Conservation (phyloP, 495 filamentous ascomycete genomes). For the Letharia lupina region DNA sequence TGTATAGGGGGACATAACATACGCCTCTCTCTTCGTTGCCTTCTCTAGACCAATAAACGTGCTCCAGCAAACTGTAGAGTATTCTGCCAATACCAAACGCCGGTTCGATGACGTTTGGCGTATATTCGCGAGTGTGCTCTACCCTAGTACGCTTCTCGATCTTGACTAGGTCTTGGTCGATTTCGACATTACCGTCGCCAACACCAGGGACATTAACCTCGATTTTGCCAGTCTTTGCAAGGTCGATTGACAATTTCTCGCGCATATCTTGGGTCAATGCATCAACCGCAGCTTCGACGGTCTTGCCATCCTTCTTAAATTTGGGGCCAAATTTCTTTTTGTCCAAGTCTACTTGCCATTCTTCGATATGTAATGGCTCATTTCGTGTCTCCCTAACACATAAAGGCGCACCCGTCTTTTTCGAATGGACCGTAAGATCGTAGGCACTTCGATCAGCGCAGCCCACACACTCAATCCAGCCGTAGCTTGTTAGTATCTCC, state of each 20-base stretch:
- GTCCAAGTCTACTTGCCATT: slow-evolving; percentile 67
- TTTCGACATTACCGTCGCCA: slow-evolving; percentile 56
- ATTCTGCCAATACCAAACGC: slow-evolving; percentile 81
- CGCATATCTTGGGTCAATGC: slow-evolving; percentile 59
- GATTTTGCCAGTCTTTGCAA: slow-evolving; percentile 58
- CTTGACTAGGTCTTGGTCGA: slow-evolving; percentile 59
- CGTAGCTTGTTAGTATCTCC: slow-evolving; percentile 67
- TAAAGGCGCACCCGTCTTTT: slow-evolving; percentile 70
- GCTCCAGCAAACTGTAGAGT: slow-evolving; percentile 69
- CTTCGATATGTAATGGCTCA: slow-evolving; percentile 60
- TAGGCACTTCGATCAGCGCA: slow-evolving; percentile 78
- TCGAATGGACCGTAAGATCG: slow-evolving; percentile 69
- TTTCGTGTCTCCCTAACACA: slow-evolving; percentile 59
- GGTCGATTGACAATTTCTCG: slow-evolving; percentile 58
- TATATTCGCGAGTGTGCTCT: slow-evolving; percentile 67
- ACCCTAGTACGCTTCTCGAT: slow-evolving; percentile 62
- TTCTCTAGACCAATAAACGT: slow-evolving; percentile 65
- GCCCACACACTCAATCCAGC: slow-evolving; percentile 83
- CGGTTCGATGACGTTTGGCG: slow-evolving; percentile 77
- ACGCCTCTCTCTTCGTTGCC: slow-evolving; percentile 58
- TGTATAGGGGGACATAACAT: slow-evolving; percentile 28
- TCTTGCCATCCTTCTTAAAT: slow-evolving; percentile 73
- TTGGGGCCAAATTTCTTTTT: slow-evolving; percentile 77
- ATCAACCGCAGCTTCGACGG: slow-evolving; percentile 60
- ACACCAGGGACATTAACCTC: slow-evolving; percentile 56